Percentiles rank a stretch among this genome's conserved stretches.
Conservation (phyloP, 2,329 filamentous ascomycete species). For the Magnaporthiopsis poae region DNA sequence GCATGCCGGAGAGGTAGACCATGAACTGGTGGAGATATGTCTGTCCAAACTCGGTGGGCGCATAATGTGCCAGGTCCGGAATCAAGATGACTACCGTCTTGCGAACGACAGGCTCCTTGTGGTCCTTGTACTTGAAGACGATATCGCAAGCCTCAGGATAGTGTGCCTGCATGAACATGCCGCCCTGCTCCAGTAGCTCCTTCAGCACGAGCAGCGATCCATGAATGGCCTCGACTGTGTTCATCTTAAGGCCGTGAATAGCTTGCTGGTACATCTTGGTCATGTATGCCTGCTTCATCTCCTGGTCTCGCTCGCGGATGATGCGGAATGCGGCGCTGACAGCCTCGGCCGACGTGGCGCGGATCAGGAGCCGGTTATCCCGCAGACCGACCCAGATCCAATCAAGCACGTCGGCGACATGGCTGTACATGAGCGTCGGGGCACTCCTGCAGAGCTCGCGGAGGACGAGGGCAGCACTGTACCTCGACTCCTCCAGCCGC, state of each 20-base stretch:
- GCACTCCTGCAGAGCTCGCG: conserved; percentile 86
- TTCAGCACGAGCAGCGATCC: conserved; percentile 89
- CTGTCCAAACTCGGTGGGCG: conserved; percentile 78
- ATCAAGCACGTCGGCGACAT: conserved; percentile 89
- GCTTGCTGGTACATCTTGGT: conserved; percentile 82
- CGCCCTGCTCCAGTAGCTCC: conserved; percentile 84
- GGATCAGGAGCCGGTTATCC: conserved; percentile 81
- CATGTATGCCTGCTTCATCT: conserved; percentile 81
- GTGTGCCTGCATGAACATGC: conserved; percentile 97
- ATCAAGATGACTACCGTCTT: conserved; percentile 86
- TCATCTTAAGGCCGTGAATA: conserved; percentile 65
- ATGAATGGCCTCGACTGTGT: conserved; percentile 79
- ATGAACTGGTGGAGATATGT: conserved; percentile 91
- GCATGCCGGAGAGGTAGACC: conserved; percentile 84
- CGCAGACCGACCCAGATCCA: conserved; percentile 91
- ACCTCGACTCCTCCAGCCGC: conserved; percentile 81
- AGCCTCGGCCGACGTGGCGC: conserved; percentile 82
- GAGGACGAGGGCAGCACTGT: conserved; percentile 83
- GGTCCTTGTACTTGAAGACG: conserved; percentile 84
- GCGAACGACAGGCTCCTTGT: conserved; percentile 76
- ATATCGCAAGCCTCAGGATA: conserved; percentile 90
- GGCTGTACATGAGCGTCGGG: conserved; percentile 88
- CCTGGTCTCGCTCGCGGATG: conserved; percentile 81
- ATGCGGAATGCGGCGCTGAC: conserved; percentile 94
- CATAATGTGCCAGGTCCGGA: conserved; percentile 84